Evolutionary conservation across 2,329 filamentous ascomycete genomes (phyloP).

Genomic region (Cladosporium colombiae): DNA sequence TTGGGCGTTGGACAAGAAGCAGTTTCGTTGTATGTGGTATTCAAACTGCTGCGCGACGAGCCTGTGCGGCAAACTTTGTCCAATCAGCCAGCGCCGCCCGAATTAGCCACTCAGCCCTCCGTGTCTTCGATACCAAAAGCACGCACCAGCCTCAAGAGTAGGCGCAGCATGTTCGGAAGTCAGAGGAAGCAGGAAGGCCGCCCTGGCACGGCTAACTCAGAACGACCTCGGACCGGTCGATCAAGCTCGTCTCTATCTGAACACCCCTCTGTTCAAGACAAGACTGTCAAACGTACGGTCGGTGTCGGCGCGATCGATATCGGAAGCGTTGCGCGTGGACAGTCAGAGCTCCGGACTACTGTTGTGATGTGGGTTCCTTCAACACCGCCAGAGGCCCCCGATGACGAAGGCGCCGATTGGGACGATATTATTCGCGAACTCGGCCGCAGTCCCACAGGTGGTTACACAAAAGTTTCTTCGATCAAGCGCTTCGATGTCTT

Average conservation of each 20-base stretch:
- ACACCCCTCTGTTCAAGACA: constrained; percentile 37
- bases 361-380: constrained; percentile 75
- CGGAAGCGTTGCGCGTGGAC: constrained; percentile 48
- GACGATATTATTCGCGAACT: constrained; percentile 72
- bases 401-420: constrained; percentile 65
- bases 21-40: constrained; percentile 76
- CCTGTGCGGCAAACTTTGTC: constrained; percentile 32
- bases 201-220: constrained; percentile 19
- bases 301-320: constrained; percentile 78
- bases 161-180: constrained; percentile 66
- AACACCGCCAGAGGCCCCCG: constrained; percentile 54
- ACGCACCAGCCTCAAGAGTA: constrained; percentile 37
- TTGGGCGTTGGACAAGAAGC: constrained; percentile 63
- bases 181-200: constrained; percentile 47
- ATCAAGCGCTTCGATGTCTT: constrained; percentile 79
- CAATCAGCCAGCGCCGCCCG: neutral
- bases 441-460: constrained; percentile 70
- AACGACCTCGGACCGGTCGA: constrained; percentile 30
- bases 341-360: constrained; percentile 27
- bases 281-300: constrained; percentile 66
- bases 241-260: constrained; percentile 25
- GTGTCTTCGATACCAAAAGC: constrained; percentile 22
- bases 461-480: constrained; percentile 52
- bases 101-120: constrained; percentile 11
- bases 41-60: constrained; percentile 70